Evolutionary conservation across 345 rosid genomes (phyloP), one percentile per base, ranked within the genome.

Genomic region (Salix arbutifolia): DNA sequence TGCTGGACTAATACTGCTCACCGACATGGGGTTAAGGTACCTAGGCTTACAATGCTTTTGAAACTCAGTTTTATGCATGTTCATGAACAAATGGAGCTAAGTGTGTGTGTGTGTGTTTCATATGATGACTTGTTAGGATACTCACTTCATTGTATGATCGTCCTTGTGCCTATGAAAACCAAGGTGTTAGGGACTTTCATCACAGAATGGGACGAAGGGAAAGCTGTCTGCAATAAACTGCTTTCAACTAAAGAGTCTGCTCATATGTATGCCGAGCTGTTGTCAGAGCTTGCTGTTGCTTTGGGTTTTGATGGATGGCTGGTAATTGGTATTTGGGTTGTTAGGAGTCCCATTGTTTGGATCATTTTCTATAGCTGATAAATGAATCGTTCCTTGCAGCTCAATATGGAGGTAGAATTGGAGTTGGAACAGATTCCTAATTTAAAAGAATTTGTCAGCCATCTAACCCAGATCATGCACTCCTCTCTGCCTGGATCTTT

Each of bases 1-100:
- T 87, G 95, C 60, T 94, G 97, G 98, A 90, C 89, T 25, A 94
- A 92, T 71, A 84, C 97, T 74, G 98, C 97, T 84, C 97, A 92
- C 56, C 88, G 83, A 56, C 97, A 94, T 80, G 98, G 98, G 2
- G 97, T 92, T 75, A 89, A 89, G 91, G 98, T 94, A 68, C 44
- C 8, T 5, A 11, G 14, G 8, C 30, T 62, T 21, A 14, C 4
- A 44, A 44, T 44, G 50, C 50, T 44, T 44, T 44, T 44, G 50
- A 44, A 14, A 44, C 50, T 46, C 50, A 46, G 17, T 46, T 46
- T 14, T 14, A 46, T 46, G 50, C 17, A 1, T 46, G 50, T 16
- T 46, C 50, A 46, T 46, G 16, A 44, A 13, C 50, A 13, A 44
- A 44, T 13, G 50, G 17, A 44, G 12, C 28, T n/a, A 58, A 18